Evolutionary conservation across 306 rosid genomes (phyloP).

Genomic region (Gastrolobium villosum): DNA sequence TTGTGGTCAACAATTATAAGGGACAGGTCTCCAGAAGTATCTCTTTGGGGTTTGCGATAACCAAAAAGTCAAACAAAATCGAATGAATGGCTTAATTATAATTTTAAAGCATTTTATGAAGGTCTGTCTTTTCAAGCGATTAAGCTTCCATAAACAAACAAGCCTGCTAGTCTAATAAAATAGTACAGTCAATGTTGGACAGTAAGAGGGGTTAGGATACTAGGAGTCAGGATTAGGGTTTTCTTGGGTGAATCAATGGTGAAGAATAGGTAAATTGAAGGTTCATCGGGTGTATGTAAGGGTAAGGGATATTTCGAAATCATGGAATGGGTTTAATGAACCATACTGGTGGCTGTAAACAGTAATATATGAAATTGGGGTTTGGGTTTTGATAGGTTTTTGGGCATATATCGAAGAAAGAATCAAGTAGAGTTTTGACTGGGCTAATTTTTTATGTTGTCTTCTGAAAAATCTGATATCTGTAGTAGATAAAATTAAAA

Average conservation of each 20-base stretch:
- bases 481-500: background rate
- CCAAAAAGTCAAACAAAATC: conserved; percentile 12
- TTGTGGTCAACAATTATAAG: background rate
- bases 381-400: background rate
- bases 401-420: background rate
- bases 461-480: background rate
- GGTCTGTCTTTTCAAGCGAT: background rate
- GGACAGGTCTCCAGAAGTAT: conserved; percentile 1
- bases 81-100: background rate
- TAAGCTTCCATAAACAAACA: background rate
- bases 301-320: background rate
- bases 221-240: background rate
- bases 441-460: background rate
- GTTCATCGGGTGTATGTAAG: background rate
- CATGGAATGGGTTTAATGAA: background rate
- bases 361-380: conserved; percentile 7
- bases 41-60: conserved; percentile 1
- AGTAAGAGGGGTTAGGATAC: background rate
- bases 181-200: background rate
- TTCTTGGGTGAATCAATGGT: background rate
- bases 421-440: background rate
- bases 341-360: background rate
- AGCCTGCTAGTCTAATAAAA: background rate
- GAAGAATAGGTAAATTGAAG: background rate
- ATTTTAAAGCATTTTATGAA: no score